Base-by-base conservation (phyloP, 768 basidiomycete species). In the Leccinum subtestaceum region DNA sequence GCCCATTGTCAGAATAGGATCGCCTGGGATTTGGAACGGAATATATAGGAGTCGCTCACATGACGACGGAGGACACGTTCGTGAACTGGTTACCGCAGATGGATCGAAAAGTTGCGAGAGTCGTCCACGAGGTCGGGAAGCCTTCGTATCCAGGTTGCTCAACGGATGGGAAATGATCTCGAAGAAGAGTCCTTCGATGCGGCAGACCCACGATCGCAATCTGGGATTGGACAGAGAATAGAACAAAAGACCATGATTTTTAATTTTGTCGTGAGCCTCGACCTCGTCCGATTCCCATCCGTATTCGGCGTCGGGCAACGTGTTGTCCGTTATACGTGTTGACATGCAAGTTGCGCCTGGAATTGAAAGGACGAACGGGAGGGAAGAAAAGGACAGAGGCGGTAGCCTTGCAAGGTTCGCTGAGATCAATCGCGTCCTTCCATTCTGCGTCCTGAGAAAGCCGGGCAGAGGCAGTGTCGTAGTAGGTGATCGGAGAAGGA, bases 401-500 rank as follows among this genome's bases (percentile, higher is more conserved):
- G 52, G 54, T 50, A n/a, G 49, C 45, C 40, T 38, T 61, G 11
- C 31, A 27, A 34, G 38, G 27, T 29, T 64, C 48, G 51, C 57
- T 34, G 55, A 62, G 53, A 65, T 61, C 27, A 38, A 58, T 43
- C 10, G 2, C 23, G 15, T 25, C 19, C 57, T 65, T 66, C 53
- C 54, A 67, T 61, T 60, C 65, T 34, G 49, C 29, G 27, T 12
- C 40, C 47, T 59, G 57, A 50, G 64, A 66, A 61, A 50, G 23
- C 47, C 36, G 53, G 15, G 21, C 19, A 6, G 25, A 25, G 52
- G 55, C 34, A 6, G 36, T 29, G 9, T 31, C 43, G 57, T 63
- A 11, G 31, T 34, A 13, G 23, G 52, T 55, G 61, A 55, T 54
- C 32, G 40, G n/a, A 15, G 15, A 21, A 21, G 13, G 47, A 27